A percentile compares a stretch with the other conserved stretches of the same genome.
Evolutionary conservation across 495 filamentous ascomycete species (phyloP).

Genomic region (Paragyromitra xinjiangensis): DNA sequence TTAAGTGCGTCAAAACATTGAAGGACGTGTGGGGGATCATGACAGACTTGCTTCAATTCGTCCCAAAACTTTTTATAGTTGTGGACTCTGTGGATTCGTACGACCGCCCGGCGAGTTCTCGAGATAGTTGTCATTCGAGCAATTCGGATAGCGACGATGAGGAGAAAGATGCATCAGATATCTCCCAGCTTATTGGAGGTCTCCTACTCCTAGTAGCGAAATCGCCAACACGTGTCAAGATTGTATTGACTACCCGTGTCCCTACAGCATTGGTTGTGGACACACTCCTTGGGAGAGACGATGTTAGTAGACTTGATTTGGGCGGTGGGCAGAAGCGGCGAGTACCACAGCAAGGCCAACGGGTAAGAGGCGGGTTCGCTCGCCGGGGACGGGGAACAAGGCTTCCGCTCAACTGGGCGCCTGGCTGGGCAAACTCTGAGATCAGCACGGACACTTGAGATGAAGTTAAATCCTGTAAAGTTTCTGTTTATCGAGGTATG

Average conservation of each 20-base stretch:
- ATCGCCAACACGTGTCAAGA: slow-evolving; percentile 4
- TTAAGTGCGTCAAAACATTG: slow-evolving; percentile 3
- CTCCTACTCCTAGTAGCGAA: background rate
- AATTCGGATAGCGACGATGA: background rate
- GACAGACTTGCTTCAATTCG: slow-evolving; percentile 7
- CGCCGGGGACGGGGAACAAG: background rate
- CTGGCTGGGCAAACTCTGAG: background rate
- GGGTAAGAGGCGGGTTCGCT: background rate
- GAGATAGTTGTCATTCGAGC: background rate
- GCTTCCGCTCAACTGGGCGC: background rate
- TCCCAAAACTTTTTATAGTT: slow-evolving; percentile 9
- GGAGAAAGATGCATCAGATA: background rate
- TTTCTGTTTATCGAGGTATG: background rate
- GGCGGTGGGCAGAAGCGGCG: background rate
- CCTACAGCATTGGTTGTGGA: background rate
- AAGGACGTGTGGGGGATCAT: slow-evolving; percentile 2
- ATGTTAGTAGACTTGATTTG: background rate
- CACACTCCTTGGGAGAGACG: background rate
- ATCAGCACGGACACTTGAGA: background rate
- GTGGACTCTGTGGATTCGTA: slow-evolving; percentile 25
- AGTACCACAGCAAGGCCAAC: background rate
- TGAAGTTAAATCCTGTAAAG: background rate
- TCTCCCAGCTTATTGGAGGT: background rate
- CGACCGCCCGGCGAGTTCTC: background rate
- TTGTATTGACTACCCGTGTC: slow-evolving; percentile 8